A percentile compares a stretch with the other conserved stretches of the same genome.
Conservation (phyloP, 257 asterid species). For the Primulina huaijiensis region DNA sequence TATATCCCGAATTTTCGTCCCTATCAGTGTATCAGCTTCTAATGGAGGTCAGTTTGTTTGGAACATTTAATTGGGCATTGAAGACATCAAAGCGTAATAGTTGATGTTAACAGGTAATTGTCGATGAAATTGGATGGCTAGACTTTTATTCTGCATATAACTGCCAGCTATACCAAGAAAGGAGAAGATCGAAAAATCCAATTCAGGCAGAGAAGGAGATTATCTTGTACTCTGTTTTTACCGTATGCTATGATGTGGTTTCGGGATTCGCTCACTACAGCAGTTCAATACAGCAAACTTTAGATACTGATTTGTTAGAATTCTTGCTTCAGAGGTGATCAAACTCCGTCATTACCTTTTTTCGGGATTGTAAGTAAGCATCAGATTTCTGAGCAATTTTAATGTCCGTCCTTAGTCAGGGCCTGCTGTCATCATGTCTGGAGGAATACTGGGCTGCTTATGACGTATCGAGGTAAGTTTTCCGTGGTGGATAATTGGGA, state of each 20-base stretch:
- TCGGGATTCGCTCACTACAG: constrained; percentile 74
- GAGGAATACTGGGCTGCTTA: constrained; percentile 77
- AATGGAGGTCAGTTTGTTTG: constrained; percentile 58
- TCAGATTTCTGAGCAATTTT: constrained; percentile 24
- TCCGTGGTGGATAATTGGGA: constrained; percentile 13
- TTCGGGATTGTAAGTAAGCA: constrained; percentile 5
- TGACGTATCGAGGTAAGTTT: constrained; percentile 46
- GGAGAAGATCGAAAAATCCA: constrained; percentile 52
- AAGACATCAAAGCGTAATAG: neutral
- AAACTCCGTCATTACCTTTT: constrained; percentile 8
- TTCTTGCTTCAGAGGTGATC: constrained; percentile 73
- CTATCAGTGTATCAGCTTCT: constrained; percentile 66
- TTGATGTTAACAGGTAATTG: constrained; percentile 47
- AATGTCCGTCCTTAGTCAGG: constrained; percentile 54
- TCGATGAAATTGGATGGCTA: constrained; percentile 79
- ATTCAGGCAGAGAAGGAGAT: constrained; percentile 73
- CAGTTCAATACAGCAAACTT: constrained; percentile 51
- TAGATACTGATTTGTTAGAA: constrained; percentile 51
- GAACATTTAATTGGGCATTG: neutral
- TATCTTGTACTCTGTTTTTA: constrained; percentile 52
- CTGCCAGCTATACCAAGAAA: constrained; percentile 36
- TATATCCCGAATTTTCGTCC: constrained; percentile 60
- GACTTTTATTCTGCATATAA: constrained; percentile 58
- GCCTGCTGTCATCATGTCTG: constrained; percentile 60
- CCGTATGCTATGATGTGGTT: constrained; percentile 69